Conservation (phyloP, 208 protist genomes). For the Trypanosomatidae sp. region DNA sequence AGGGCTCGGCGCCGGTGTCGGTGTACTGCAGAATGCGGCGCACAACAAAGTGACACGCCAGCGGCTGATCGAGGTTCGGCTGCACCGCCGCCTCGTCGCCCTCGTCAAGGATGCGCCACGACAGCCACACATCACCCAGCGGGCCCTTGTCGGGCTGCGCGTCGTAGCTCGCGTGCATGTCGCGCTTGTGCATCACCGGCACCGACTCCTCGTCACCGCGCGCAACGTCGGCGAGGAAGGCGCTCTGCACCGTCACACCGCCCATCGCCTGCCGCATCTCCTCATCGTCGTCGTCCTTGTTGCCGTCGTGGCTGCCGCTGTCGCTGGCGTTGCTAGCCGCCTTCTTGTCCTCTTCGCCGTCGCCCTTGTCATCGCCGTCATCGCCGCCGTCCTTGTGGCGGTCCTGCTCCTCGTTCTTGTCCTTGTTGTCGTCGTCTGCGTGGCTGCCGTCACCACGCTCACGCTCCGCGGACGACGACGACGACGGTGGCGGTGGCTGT, state of each 20-base stretch:
- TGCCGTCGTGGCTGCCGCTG: too few species aligned
- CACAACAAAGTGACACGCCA: constrained; percentile 65
- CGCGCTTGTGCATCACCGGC: constrained; percentile 45
- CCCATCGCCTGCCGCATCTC: constrained; percentile 65
- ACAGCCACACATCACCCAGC: constrained; percentile 56
- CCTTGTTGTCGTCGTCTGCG: too few species aligned
- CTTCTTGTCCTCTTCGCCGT: constrained; percentile 50
- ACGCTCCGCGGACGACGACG: too few species aligned
- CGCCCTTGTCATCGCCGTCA: too few species aligned
- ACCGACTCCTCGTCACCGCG: constrained; percentile 63
- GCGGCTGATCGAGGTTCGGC: constrained; percentile 51
- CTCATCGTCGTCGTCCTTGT: constrained; percentile 32
- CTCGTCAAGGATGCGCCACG: constrained; percentile 68
- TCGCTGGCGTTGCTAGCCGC: constrained; percentile 46
- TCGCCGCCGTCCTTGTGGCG: too few species aligned
- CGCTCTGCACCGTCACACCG: constrained; percentile 49
- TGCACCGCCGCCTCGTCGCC: constrained; percentile 35
- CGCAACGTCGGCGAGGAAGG: constrained; percentile 42
- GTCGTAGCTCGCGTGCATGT: constrained; percentile 34
- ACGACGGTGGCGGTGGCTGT: too few species aligned
- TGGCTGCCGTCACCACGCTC: too few species aligned
- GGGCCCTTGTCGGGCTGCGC: constrained; percentile 46
- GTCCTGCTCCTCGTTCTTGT: constrained; percentile 33
- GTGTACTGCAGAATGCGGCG: constrained; percentile 85
- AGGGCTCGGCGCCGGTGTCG: constrained; percentile 59